A percentile compares a stretch with the other conserved stretches of the same genome.
phyloP scores from a whole-genome alignment of 179 eudicot species.

The Pouteria campechiana region DNA sequence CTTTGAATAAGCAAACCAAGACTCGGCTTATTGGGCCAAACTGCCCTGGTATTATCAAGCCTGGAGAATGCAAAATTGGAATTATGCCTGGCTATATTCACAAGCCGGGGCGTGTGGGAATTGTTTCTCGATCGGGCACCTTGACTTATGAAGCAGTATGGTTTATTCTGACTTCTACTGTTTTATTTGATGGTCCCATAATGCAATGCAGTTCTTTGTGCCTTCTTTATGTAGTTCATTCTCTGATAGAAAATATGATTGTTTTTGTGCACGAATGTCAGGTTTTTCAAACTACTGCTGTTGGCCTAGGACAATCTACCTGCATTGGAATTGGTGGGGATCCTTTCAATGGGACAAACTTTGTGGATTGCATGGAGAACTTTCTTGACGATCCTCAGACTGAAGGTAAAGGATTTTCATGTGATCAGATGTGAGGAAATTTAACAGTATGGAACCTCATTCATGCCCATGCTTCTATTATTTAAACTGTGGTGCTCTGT shows the following conservation, averaged over 20 bases:
- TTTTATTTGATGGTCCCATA: neutral
- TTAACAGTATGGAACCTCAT: no score
- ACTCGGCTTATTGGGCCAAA: slow-evolving; percentile 95
- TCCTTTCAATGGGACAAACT: slow-evolving; percentile 98
- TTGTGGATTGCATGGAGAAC: slow-evolving; percentile 89
- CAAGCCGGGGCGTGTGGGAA: slow-evolving; percentile 97
- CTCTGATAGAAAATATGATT: no score
- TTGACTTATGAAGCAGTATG: slow-evolving; percentile 98
- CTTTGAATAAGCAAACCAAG: slow-evolving; percentile 67
- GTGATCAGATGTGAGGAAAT: no score
- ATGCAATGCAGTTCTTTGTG: neutral
- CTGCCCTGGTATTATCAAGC: slow-evolving; percentile 97
- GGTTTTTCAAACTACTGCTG: slow-evolving; percentile 98
- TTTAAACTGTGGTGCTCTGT: no score
- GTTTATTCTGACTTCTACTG: neutral
- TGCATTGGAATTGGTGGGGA: slow-evolving; percentile 99
- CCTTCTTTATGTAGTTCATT: neutral
- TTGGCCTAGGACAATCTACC: slow-evolving; percentile 97
- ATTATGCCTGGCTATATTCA: slow-evolving; percentile 99
- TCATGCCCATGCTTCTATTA: no score
- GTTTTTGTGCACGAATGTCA: slow-evolving; percentile 12
- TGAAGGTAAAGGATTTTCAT: slow-evolving; percentile 89
- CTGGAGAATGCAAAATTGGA: slow-evolving; percentile 98
- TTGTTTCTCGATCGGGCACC: slow-evolving; percentile 98
- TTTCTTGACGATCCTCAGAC: slow-evolving; percentile 96